These are phyloP conservation scores for Cryphonectria naterciae DNA, from an alignment of 2,329 filamentous ascomycete genomes.

Conservation along the genomic window DNA sequence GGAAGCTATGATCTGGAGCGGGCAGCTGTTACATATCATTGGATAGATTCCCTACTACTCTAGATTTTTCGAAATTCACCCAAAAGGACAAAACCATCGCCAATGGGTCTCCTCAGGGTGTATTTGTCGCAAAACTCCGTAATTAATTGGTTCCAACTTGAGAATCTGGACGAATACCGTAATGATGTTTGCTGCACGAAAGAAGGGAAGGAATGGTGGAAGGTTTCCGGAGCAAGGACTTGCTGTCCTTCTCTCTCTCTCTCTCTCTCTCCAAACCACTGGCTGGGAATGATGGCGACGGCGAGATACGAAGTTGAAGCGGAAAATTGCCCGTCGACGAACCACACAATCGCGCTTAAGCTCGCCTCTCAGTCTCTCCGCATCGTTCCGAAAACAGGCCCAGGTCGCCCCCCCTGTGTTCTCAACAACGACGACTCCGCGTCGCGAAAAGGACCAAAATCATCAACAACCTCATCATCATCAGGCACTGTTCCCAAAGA, in stretches of 20 bases:
- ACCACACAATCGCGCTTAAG: not conserved
- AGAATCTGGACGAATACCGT: too few species aligned
- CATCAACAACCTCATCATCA: too few species aligned
- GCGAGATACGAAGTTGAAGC: not conserved
- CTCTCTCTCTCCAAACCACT: not conserved
- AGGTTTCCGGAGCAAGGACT: too few species aligned
- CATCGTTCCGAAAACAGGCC: not conserved
- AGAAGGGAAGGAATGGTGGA: too few species aligned
- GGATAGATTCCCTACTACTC: conserved; percentile 16
- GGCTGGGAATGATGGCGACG: not conserved
- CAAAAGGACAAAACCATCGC: too few species aligned
- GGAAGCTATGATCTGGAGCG: not conserved
- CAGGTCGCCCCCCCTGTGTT: not conserved
- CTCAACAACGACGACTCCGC: not conserved
- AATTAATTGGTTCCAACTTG: not conserved
- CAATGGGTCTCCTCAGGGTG: not conserved
- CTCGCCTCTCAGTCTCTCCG: not conserved
- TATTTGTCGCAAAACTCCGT: not conserved
- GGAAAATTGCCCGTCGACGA: not conserved
- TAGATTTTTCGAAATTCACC: not conserved
- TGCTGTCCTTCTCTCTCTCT: not conserved
- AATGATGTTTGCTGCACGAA: too few species aligned
- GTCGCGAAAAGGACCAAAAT: too few species aligned
- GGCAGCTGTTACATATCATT: conserved; percentile 3
- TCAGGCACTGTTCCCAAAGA: conserved; percentile 50